These are phyloP conservation scores for Fusarium sp. DNA, from an alignment of 2,329 filamentous ascomycete species.

Conservation along the genomic window DNA sequence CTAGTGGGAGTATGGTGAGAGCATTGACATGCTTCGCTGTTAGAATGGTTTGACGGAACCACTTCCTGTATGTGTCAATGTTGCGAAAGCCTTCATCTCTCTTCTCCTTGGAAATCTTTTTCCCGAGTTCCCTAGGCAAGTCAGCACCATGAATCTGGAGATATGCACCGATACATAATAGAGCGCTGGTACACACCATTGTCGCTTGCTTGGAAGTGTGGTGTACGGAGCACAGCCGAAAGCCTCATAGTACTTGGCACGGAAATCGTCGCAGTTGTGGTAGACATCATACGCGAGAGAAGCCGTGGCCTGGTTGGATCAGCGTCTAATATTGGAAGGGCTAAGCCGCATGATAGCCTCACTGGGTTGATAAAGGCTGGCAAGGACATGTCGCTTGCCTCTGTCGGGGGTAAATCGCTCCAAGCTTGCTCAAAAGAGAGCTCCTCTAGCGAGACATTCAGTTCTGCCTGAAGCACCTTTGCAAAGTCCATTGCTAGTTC, in stretches of 20 bases:
- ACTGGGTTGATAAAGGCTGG: background rate
- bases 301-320: background rate
- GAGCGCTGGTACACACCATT: background rate
- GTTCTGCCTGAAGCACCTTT: background rate
- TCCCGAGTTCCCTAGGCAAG: background rate
- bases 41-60: background rate
- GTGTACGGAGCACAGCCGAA: background rate
- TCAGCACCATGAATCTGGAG: background rate
- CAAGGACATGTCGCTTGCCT: background rate
- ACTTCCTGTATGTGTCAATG: background rate
- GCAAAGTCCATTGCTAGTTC: background rate
- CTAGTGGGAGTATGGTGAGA: background rate
- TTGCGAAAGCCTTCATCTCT: background rate
- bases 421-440: background rate
- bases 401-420: background rate
- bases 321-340: fast-evolving
- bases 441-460: background rate
- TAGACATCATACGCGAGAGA: background rate
- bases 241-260: background rate
- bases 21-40: background rate
- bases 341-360: background rate
- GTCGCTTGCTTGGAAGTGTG: background rate
- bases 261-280: background rate
- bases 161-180: background rate
- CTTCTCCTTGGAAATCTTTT: background rate